Conservation (phyloP, 2,329 filamentous ascomycete species). For the Trichoderma sp. region DNA sequence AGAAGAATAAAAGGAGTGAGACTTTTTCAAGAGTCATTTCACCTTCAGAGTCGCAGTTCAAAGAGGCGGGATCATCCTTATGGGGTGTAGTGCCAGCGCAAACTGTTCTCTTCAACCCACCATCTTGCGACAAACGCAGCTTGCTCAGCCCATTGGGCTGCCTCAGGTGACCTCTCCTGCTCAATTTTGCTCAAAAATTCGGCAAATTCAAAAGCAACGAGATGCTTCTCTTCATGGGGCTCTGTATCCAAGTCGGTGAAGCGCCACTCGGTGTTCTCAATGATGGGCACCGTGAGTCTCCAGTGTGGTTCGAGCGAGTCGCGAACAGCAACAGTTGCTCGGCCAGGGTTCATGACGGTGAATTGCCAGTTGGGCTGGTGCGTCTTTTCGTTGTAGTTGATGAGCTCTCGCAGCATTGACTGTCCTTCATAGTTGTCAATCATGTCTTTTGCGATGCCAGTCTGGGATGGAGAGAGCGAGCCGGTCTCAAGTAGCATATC, state of each 20-base stretch:
- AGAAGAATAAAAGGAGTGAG: neutral
- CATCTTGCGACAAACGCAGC: conserved; percentile 25
- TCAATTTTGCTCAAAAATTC: conserved; percentile 21
- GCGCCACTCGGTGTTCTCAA: conserved; percentile 28
- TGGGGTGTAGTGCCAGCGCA: conserved; percentile 25
- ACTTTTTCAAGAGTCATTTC: neutral
- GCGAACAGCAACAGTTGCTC: conserved; percentile 28
- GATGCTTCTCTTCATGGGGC: conserved; percentile 23
- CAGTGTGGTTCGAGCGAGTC: conserved; percentile 25
- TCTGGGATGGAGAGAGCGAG: conserved; percentile 25
- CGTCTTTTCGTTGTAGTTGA: conserved; percentile 16
- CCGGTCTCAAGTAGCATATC: conserved; percentile 34
- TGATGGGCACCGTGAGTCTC: conserved; percentile 28
- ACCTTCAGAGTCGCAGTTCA: neutral
- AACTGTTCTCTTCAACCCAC: conserved; percentile 27
- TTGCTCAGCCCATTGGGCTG: conserved; percentile 24
- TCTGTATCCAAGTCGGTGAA: conserved; percentile 26
- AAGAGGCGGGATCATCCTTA: neutral
- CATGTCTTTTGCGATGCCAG: conserved; percentile 23
- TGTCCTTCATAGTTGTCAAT: conserved; percentile 28
- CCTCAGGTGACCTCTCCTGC: conserved; percentile 18
- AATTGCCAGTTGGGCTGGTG: conserved; percentile 28
- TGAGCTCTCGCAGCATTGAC: conserved; percentile 26
- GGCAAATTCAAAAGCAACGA: conserved; percentile 24
- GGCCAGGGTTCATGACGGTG: conserved; percentile 29